These are phyloP conservation scores for Talaromyces sp. DNA, from an alignment of 2,329 filamentous ascomycete genomes.

Conservation along the genomic window DNA sequence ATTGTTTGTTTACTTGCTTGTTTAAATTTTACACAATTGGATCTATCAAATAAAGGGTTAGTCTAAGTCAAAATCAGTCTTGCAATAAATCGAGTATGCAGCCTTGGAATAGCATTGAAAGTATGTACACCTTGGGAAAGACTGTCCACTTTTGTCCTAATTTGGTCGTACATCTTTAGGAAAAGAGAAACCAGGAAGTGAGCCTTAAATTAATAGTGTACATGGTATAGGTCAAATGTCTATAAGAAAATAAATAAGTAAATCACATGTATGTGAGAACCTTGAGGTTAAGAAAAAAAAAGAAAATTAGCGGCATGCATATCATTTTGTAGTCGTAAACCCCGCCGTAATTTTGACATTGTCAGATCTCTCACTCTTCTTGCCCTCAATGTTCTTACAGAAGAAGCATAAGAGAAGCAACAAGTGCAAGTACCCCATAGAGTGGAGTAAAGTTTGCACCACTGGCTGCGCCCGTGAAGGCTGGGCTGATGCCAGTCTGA, in stretches of 20 bases:
- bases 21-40: background rate
- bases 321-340: background rate
- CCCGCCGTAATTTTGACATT: background rate
- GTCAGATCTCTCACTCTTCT: background rate
- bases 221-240: background rate
- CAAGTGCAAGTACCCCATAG: background rate
- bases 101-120: background rate
- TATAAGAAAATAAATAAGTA: background rate
- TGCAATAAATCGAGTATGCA: background rate
- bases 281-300: background rate
- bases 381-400: conserved; percentile 2
- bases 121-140: background rate
- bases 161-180: background rate
- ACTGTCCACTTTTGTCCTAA: background rate
- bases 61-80: background rate
- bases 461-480: conserved; percentile 11
- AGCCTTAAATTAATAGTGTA: background rate
- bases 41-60: background rate
- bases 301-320: background rate
- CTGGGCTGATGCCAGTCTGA: conserved; percentile 6
- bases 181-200: background rate
- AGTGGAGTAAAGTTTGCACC: conserved; percentile 2
- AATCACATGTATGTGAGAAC: background rate
- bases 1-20: background rate
- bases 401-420: conserved; percentile 1